Conservation (phyloP, 345 rosid species). For the Camelina laxa region DNA sequence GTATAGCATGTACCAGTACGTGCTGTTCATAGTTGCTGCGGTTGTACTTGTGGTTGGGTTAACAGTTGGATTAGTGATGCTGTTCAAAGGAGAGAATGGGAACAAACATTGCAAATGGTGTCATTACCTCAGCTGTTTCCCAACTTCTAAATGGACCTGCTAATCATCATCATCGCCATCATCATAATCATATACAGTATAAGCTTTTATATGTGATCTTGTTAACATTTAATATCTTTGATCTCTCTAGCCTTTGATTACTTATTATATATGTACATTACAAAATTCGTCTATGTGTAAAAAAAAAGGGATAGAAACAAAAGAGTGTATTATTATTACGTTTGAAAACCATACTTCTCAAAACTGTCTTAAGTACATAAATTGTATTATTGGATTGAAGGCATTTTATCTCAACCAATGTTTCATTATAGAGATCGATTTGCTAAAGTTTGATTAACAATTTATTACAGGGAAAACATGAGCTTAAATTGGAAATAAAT, state of each 20-base stretch:
- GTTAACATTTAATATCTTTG: slow-evolving; percentile 26
- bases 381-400: background rate
- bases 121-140: slow-evolving; percentile 90
- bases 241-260: slow-evolving; percentile 28
- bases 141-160: slow-evolving; percentile 86
- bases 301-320: slow-evolving; percentile 17
- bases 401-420: no score
- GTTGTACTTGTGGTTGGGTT: slow-evolving; percentile 67
- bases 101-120: slow-evolving; percentile 97
- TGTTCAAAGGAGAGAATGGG: slow-evolving; percentile 83
- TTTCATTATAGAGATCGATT: no score
- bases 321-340: slow-evolving; percentile 31
- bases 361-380: background rate
- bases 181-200: background rate
- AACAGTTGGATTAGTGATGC: slow-evolving; percentile 74
- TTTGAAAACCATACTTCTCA: slow-evolving; percentile 7
- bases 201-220: slow-evolving; percentile 31
- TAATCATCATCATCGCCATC: slow-evolving; percentile 6
- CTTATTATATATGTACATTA: slow-evolving; percentile 35
- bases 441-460: background rate
- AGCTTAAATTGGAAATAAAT: background rate
- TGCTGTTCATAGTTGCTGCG: slow-evolving; percentile 51
- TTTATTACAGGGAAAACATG: background rate
- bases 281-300: slow-evolving; percentile 21
- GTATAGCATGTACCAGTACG: slow-evolving; percentile 80